Conservation (phyloP, 1,139 yeast genomes). For the Blastobotrys illinoisensis region DNA sequence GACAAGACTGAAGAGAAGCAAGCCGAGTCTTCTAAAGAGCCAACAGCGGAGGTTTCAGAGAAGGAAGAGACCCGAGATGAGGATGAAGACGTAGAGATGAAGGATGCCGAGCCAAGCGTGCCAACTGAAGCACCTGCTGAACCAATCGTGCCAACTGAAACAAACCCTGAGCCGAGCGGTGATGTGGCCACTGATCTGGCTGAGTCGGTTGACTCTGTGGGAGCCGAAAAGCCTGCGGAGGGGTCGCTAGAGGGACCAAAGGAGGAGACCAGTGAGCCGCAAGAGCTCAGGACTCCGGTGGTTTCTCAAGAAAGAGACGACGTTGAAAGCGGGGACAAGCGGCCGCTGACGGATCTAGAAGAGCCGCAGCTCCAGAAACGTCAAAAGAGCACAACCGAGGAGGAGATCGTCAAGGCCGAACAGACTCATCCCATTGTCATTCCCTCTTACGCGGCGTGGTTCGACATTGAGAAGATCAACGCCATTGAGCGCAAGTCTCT, state of each 20-base stretch:
- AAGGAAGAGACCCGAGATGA: neutral
- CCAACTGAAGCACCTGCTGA: too few species aligned
- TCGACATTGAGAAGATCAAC: constrained; percentile 66
- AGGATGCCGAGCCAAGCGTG: neutral
- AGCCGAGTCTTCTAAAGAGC: neutral
- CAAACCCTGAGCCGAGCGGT: too few species aligned
- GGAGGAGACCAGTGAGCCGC: neutral
- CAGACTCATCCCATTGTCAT: constrained; percentile 89
- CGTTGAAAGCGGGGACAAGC: neutral
- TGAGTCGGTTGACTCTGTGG: neutral
- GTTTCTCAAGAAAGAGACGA: neutral
- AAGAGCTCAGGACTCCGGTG: neutral
- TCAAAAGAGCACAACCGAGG: neutral
- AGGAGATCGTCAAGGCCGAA: constrained; percentile 18
- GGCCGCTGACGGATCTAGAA: constrained; percentile 7
- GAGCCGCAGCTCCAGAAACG: constrained; percentile 6
- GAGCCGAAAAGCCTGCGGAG: neutral
- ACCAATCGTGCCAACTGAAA: too few species aligned
- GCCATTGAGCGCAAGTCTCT: constrained; percentile 62
- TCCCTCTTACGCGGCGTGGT: constrained; percentile 94
- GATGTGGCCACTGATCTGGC: too few species aligned
- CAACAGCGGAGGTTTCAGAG: neutral
- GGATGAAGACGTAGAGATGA: neutral
- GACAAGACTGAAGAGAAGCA: neutral
- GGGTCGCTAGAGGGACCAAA: neutral